These are phyloP conservation scores for Trichoderma oligosporum DNA, from an alignment of 2,329 filamentous ascomycete genomes.

Conservation along the genomic window DNA sequence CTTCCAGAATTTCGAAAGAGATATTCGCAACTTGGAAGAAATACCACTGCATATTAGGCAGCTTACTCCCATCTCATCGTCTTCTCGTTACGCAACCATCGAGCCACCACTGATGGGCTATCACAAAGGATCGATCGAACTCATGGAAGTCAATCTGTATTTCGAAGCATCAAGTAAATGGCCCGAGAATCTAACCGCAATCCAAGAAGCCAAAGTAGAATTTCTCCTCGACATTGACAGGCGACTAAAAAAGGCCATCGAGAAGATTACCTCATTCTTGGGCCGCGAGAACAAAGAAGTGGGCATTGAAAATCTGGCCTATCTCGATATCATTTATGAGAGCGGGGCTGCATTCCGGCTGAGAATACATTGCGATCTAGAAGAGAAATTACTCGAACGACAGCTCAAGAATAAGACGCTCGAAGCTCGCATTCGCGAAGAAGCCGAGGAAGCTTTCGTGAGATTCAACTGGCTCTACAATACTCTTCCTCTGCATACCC, in stretches of 20 bases:
- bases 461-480: conserved; percentile 68
- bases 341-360: conserved; percentile 73
- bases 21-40: conserved; percentile 74
- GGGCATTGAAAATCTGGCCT: conserved; percentile 71
- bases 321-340: conserved; percentile 75
- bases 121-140: conserved; percentile 42
- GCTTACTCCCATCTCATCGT: conserved; percentile 66
- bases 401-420: conserved; percentile 69
- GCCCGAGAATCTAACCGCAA: conserved; percentile 87
- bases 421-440: conserved; percentile 62
- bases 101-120: conserved; percentile 39
- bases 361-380: conserved; percentile 83
- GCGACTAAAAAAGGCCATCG: conserved; percentile 60
- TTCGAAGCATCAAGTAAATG: conserved; percentile 92
- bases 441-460: conserved; percentile 65
- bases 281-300: conserved; percentile 74
- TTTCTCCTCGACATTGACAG: conserved; percentile 76
- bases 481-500: conserved; percentile 72
- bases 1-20: conserved; percentile 69
- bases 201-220: conserved; percentile 90
- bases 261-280: conserved; percentile 62
- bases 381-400: conserved; percentile 75
- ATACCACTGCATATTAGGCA: conserved; percentile 84
- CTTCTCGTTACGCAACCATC: conserved; percentile 70
- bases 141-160: conserved; percentile 77